phyloP scores from a whole-genome alignment of 2,329 filamentous ascomycete genomes.

The Capronia epimyces region DNA sequence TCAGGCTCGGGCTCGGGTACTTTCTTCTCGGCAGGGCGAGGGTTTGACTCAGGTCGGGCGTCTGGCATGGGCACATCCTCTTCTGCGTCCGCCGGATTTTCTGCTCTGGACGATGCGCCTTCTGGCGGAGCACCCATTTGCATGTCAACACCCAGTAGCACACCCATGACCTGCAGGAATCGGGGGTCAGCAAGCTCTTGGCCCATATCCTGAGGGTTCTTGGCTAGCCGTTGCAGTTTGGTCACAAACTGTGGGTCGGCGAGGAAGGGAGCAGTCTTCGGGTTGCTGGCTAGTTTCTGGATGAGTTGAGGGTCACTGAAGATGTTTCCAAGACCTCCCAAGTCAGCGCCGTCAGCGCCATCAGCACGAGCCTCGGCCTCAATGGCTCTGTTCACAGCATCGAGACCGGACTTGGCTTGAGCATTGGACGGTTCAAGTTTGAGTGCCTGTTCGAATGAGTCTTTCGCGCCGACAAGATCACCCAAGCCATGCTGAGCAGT shows the following conservation, averaged over 20 bases:
- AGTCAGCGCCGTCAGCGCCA: constrained; percentile 54
- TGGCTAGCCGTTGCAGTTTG: constrained; percentile 75
- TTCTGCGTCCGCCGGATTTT: constrained; percentile 48
- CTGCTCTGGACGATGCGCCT: constrained; percentile 39
- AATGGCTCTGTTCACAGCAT: constrained; percentile 81
- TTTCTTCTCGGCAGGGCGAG: constrained; percentile 42
- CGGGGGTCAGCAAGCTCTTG: constrained; percentile 82
- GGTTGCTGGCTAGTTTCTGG: constrained; percentile 86
- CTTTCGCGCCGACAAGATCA: constrained; percentile 75
- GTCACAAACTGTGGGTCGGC: constrained; percentile 82
- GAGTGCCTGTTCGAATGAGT: constrained; percentile 90
- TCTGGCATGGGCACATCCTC: constrained; percentile 78
- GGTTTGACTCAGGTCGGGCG: constrained; percentile 46
- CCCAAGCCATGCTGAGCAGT: constrained; percentile 82
- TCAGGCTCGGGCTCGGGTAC: constrained; percentile 59
- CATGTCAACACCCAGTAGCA: constrained; percentile 91
- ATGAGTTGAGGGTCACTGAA: constrained; percentile 90
- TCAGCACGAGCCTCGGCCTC: constrained; percentile 65
- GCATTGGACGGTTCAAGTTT: constrained; percentile 89
- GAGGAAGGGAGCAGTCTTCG: constrained; percentile 79
- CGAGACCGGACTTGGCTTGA: constrained; percentile 82
- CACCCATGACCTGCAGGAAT: constrained; percentile 89
- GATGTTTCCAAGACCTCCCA: constrained; percentile 76
- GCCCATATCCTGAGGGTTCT: constrained; percentile 70
- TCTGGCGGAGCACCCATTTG: constrained; percentile 55